phyloP scores from a whole-genome alignment of 768 basidiomycete genomes.

The Termitomyces titanicus region DNA sequence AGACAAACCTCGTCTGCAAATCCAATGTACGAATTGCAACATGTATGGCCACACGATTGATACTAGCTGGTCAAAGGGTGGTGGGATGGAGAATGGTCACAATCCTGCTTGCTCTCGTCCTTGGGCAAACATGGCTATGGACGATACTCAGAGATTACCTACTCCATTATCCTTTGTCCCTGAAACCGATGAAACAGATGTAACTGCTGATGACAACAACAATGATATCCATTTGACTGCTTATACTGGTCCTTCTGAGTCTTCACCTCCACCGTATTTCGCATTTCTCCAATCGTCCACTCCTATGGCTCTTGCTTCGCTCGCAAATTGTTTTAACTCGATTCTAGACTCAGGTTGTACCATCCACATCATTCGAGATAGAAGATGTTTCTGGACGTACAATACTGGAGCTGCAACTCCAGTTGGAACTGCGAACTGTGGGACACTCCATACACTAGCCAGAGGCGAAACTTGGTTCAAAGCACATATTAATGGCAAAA shows the following conservation, averaged over 20 bases:
- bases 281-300: not conserved
- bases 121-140: not conserved
- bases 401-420: no score
- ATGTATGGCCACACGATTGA: no score
- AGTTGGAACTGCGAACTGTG: no score
- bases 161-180: not conserved
- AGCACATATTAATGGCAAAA: not conserved
- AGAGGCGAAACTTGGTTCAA: conserved; percentile 13
- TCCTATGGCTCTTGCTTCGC: not conserved
- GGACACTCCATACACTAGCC: conserved; percentile 1
- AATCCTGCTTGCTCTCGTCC: no score
- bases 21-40: no score
- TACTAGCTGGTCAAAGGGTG: no score
- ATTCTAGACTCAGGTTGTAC: no score
- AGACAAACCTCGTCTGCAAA: not conserved
- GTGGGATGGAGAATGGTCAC: no score
- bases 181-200: not conserved
- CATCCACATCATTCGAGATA: conserved; percentile 17
- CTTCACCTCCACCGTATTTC: not conserved
- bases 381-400: conserved; percentile 7
- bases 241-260: not conserved
- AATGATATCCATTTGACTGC: no score
- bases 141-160: not conserved
- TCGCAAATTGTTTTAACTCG: not conserved
- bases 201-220: not conserved